phyloP scores from a whole-genome alignment of 2,329 filamentous ascomycete genomes.

The Trichoderma citrinoviride region DNA sequence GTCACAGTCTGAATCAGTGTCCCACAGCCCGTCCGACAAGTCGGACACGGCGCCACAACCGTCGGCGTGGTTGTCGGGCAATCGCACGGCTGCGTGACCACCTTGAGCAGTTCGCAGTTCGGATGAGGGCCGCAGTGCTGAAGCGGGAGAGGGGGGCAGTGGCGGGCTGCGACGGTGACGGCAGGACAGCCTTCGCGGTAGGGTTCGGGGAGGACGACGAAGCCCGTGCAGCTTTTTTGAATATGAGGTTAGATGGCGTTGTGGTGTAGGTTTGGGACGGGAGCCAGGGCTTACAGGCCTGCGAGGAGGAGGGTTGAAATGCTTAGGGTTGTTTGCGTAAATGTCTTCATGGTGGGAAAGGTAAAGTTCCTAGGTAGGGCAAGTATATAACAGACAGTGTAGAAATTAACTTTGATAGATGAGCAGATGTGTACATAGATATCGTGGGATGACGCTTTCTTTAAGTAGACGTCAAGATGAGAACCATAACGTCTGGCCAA shows the following conservation, averaged over 20 bases:
- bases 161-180: not conserved
- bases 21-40: not conserved
- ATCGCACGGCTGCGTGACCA: not conserved
- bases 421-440: not conserved
- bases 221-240: not conserved
- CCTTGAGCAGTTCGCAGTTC: not conserved
- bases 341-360: not conserved
- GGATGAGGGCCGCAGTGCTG: not conserved
- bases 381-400: not conserved
- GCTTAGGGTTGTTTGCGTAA: not conserved
- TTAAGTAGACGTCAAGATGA: not conserved
- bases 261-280: too few species aligned
- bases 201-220: not conserved
- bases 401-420: not conserved
- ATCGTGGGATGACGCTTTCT: not conserved
- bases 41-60: not conserved
- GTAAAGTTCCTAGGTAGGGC: too few species aligned
- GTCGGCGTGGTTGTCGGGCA: not conserved
- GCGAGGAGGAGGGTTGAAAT: not conserved
- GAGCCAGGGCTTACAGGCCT: conserved; percentile 4
- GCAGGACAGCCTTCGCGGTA: conserved; percentile 2
- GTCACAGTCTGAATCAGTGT: not conserved
- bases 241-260: not conserved
- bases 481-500: accelerated
- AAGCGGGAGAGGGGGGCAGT: not conserved